A percentile compares a stretch with the other conserved stretches of the same genome.
Evolutionary conservation across 1,284 basidiomycete species (phyloP).

Genomic region (Malassezia vespertilionis): DNA sequence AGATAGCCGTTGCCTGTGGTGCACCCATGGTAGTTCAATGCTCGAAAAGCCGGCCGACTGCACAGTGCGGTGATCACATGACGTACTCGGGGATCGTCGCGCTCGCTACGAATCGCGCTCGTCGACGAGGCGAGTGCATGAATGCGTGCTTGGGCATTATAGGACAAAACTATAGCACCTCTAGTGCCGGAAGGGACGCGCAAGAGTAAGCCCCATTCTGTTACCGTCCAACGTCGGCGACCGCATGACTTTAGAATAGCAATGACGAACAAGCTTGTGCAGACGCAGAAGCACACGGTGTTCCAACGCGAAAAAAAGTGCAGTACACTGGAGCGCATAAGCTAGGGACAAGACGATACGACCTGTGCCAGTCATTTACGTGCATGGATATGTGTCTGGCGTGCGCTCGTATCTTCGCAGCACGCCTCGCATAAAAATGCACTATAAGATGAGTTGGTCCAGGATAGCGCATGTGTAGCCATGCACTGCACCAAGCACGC

Average conservation of each 20-base stretch:
- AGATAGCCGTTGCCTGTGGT: slow-evolving; percentile 55
- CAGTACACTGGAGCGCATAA: too few relatives aligned
- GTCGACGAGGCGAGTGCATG: too few relatives aligned
- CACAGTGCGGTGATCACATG: background rate
- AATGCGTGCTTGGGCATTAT: too few relatives aligned
- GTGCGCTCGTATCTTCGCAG: slow-evolving; percentile 17
- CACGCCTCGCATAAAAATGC: background rate
- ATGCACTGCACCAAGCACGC: too few relatives aligned
- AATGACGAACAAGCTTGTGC: slow-evolving; percentile 13
- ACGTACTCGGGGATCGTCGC: too few relatives aligned
- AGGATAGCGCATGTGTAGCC: too few relatives aligned
- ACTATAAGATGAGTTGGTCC: too few relatives aligned
- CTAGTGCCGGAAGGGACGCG: slow-evolving; percentile 7
- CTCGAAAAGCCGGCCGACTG: too few relatives aligned
- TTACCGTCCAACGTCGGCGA: slow-evolving; percentile 17
- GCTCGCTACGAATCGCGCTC: too few relatives aligned
- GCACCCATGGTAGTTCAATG: slow-evolving; percentile 2
- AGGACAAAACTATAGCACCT: background rate
- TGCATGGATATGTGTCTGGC: background rate
- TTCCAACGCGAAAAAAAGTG: too few relatives aligned
- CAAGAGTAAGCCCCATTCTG: slow-evolving; percentile 22
- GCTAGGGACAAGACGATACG: too few relatives aligned
- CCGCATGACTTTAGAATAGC: slow-evolving; percentile 18
- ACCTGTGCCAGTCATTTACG: too few relatives aligned
- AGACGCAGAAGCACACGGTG: background rate